These are phyloP conservation scores for Citrullus colocynthis DNA, from an alignment of 306 rosid genomes.

Conservation along the genomic window DNA sequence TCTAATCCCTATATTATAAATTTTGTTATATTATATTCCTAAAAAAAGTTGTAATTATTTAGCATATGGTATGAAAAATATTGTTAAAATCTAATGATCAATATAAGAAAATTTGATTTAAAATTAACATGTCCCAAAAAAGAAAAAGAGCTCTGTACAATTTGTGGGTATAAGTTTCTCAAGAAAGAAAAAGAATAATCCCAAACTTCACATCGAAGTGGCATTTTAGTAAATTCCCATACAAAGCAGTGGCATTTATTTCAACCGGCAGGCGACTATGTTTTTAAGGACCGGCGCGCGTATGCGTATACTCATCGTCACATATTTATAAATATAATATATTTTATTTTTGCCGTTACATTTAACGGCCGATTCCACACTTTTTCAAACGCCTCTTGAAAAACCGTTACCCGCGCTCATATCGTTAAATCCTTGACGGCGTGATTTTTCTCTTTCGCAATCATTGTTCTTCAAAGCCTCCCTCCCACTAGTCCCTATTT, in stretches of 20 bases:
- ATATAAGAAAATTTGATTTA: not conserved
- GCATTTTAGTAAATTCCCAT: not conserved
- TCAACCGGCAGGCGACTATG: not conserved
- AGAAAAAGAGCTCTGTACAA: not conserved
- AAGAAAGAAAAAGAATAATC: not conserved
- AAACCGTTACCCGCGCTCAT: constrained; percentile 5
- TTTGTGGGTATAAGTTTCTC: not conserved
- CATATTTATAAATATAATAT: not conserved
- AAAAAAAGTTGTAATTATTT: too few relatives aligned
- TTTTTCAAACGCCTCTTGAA: not conserved
- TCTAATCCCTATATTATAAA: too few relatives aligned
- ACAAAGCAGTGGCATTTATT: not conserved
- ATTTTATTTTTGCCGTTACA: not conserved
- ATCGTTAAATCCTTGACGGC: constrained; percentile 7
- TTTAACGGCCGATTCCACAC: not conserved
- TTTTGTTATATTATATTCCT: too few relatives aligned
- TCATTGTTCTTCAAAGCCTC: constrained; percentile 6
- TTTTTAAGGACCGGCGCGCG: not conserved
- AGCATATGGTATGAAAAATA: not conserved
- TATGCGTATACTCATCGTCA: not conserved
- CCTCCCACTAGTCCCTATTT: constrained; percentile 3
- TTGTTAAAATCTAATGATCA: too few relatives aligned
- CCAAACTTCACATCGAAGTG: not conserved
- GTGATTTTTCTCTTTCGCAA: not conserved
- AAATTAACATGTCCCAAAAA: not conserved